Conservation (phyloP, 208 protist species). For the Crithidia fasciculata region DNA sequence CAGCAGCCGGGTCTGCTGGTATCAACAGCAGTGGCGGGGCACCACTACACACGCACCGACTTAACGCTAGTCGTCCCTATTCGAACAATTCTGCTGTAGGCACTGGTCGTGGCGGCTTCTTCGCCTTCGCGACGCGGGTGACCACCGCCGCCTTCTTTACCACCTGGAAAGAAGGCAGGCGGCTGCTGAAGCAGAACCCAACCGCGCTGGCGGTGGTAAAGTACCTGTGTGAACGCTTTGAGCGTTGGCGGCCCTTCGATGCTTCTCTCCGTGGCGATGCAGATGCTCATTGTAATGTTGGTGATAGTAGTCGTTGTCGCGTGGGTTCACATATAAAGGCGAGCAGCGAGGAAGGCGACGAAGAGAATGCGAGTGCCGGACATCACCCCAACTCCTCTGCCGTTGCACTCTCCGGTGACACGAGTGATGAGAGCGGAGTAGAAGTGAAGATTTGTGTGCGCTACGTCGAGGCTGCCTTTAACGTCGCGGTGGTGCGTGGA, state of each 20-base stretch:
- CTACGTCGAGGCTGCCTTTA: slow-evolving; percentile 38
- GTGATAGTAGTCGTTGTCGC: too few species aligned
- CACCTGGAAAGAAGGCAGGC: slow-evolving; percentile 29
- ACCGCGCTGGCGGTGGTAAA: slow-evolving; percentile 50
- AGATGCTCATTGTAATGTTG: not conserved
- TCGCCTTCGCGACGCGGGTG: not conserved
- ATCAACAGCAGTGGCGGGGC: too few species aligned
- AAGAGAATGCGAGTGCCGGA: too few species aligned
- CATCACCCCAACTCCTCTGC: too few species aligned
- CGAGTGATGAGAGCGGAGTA: slow-evolving; percentile 3
- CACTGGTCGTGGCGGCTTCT: not conserved
- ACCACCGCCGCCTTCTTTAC: not conserved
- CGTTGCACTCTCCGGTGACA: too few species aligned
- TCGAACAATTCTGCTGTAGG: too few species aligned
- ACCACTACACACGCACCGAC: too few species aligned
- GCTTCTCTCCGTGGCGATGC: not conserved
- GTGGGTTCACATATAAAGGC: too few species aligned
- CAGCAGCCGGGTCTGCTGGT: too few species aligned
- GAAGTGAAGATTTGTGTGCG: slow-evolving; percentile 37
- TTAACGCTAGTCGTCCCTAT: too few species aligned
- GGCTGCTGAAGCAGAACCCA: slow-evolving; percentile 52
- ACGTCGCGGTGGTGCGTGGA: slow-evolving; percentile 36
- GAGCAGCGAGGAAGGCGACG: too few species aligned
- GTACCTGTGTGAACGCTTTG: slow-evolving; percentile 51
- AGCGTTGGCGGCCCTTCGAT: slow-evolving; percentile 29